A percentile compares a stretch with the other conserved stretches of the same genome.
Conservation (phyloP, 2,329 filamentous ascomycete species). For the Fusarium coicis region DNA sequence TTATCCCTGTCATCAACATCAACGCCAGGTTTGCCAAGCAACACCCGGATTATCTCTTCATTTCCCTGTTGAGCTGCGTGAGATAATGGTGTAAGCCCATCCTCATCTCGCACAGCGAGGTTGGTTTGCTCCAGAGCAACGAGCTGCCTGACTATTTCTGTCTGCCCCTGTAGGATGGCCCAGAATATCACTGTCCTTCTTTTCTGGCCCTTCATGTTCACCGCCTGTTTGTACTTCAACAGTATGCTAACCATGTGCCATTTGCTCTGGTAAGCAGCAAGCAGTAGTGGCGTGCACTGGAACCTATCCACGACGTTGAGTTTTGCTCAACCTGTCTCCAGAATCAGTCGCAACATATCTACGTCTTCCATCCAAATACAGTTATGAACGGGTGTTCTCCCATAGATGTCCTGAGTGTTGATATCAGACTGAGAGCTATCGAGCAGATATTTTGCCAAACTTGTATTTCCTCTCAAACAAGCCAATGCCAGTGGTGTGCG, state of each 20-base stretch:
- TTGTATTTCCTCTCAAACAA: background rate
- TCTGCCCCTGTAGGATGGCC: rapidly evolving
- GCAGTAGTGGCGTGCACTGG: background rate
- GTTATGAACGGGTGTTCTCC: background rate
- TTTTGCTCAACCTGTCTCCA: rapidly evolving
- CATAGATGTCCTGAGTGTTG: background rate
- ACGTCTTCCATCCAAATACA: background rate
- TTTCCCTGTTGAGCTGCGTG: background rate
- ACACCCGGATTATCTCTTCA: background rate
- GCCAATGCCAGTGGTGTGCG: background rate
- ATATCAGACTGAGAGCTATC: rapidly evolving
- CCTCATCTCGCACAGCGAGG: background rate
- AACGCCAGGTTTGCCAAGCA: background rate
- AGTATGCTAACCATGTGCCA: background rate
- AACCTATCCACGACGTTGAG: background rate
- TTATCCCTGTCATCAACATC: background rate
- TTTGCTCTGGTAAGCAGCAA: background rate
- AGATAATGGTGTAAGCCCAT: background rate
- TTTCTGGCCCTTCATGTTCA: background rate
- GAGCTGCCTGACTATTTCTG: background rate
- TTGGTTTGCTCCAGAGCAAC: background rate
- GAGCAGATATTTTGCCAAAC: background rate
- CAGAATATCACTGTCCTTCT: background rate
- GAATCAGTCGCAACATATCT: background rate
- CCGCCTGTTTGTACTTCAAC: rapidly evolving